Evolutionary conservation across 495 filamentous ascomycete species (phyloP).

Genomic region (Podospora comata): DNA sequence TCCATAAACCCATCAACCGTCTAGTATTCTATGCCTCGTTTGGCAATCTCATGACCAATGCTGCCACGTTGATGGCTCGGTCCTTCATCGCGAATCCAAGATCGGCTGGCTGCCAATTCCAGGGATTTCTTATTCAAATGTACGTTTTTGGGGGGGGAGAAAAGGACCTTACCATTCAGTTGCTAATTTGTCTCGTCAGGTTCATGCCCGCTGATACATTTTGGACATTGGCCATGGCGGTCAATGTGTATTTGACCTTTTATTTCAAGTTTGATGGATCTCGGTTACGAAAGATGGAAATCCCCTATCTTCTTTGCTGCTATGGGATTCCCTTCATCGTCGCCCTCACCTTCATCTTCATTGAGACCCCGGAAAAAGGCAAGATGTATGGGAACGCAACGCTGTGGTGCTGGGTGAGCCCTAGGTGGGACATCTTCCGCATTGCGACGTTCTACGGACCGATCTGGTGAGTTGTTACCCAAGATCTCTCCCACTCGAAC

Average conservation of each 20-base stretch:
- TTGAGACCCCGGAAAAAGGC: constrained; percentile 47
- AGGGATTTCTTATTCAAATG: constrained; percentile 71
- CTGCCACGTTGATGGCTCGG: constrained; percentile 70
- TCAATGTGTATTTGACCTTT: constrained; percentile 85
- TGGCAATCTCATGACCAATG: constrained; percentile 77
- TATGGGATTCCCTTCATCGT: constrained; percentile 76
- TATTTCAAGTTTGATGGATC: constrained; percentile 69
- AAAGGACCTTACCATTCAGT: neutral
- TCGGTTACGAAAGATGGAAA: constrained; percentile 65
- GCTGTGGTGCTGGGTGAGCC: constrained; percentile 79
- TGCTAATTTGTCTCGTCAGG: constrained; percentile 41
- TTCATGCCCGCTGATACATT: constrained; percentile 76
- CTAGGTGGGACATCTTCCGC: constrained; percentile 66
- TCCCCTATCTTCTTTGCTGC: constrained; percentile 66
- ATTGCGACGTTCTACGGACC: constrained; percentile 79
- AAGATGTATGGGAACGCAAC: constrained; percentile 73
- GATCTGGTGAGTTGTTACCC: constrained; percentile 58
- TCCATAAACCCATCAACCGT: constrained; percentile 77
- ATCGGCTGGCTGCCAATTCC: constrained; percentile 65
- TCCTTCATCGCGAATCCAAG: constrained; percentile 46
- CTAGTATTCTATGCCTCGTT: constrained; percentile 82
- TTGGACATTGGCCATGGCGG: constrained; percentile 81
- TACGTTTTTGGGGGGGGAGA: constrained; percentile 38
- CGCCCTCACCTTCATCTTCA: constrained; percentile 63
- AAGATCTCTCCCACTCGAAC: neutral